These are phyloP conservation scores for Aspergillus proliferans DNA, from an alignment of 2,329 filamentous ascomycete genomes.

Conservation along the genomic window DNA sequence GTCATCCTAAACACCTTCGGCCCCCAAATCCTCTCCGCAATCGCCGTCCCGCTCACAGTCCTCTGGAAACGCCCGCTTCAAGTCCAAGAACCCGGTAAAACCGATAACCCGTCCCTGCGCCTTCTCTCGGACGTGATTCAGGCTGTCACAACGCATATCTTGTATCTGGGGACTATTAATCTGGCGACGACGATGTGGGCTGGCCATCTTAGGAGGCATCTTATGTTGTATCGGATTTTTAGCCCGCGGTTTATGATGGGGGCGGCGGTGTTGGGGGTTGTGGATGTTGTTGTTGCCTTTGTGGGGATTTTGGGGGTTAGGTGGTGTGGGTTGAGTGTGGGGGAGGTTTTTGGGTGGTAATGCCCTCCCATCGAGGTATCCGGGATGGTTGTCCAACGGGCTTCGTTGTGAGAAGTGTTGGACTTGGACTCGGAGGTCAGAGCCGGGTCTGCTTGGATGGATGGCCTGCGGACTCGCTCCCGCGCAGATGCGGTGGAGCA, in stretches of 20 bases:
- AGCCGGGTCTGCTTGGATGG: no score
- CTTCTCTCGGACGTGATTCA: constrained; percentile 65
- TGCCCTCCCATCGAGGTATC: no score
- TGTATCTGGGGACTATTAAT: constrained; percentile 77
- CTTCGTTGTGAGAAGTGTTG: no score
- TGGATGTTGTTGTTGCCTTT: constrained; percentile 67
- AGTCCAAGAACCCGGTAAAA: constrained; percentile 49
- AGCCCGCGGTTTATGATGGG: constrained; percentile 85
- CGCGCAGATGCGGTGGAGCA: no score
- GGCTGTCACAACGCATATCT: constrained; percentile 66
- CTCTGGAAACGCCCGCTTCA: constrained; percentile 82
- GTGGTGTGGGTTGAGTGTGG: constrained; percentile 70
- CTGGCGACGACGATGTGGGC: constrained; percentile 87
- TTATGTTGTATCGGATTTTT: constrained; percentile 97
- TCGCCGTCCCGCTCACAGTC: constrained; percentile 71
- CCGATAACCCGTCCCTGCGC: constrained; percentile 21
- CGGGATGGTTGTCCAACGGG: no score
- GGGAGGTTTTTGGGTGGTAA: constrained; percentile 80
- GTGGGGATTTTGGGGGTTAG: constrained; percentile 69
- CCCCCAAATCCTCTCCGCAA: constrained; percentile 74
- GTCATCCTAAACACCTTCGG: constrained; percentile 83
- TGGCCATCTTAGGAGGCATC: constrained; percentile 75
- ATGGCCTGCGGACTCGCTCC: no score
- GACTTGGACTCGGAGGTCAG: no score
- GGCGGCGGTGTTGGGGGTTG: constrained; percentile 61